phyloP scores from a whole-genome alignment of 2,329 filamentous ascomycete species.

The Monosporascus sp. region DNA sequence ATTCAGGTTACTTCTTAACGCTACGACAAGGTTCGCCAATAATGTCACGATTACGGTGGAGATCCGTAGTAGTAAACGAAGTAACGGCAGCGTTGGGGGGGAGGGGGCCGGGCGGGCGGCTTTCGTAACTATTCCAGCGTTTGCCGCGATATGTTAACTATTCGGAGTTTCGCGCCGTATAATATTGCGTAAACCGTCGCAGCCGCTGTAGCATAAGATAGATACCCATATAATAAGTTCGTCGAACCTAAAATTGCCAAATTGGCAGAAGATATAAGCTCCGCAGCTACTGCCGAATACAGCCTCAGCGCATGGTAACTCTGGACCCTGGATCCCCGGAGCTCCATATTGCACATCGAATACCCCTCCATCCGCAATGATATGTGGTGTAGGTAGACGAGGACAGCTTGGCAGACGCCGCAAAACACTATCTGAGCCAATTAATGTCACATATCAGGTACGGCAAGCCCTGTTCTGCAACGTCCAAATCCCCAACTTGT shows the following conservation, averaged over 20 bases:
- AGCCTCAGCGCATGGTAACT: background rate
- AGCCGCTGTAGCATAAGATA: too few species aligned
- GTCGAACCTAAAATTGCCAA: too few species aligned
- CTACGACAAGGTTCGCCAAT: too few species aligned
- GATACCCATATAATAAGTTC: background rate
- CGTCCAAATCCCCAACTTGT: background rate
- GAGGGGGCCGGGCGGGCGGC: too few species aligned
- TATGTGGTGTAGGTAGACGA: background rate
- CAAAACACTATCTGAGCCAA: background rate
- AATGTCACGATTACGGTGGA: too few species aligned
- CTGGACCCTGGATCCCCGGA: background rate
- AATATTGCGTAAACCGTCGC: too few species aligned
- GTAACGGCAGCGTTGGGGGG: too few species aligned
- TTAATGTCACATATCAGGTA: background rate
- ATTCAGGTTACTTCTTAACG: too few species aligned
- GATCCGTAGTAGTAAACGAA: too few species aligned
- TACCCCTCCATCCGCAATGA: background rate
- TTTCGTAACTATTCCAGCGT: too few species aligned
- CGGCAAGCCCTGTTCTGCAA: background rate
- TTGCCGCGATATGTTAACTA: too few species aligned
- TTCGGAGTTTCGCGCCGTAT: too few species aligned
- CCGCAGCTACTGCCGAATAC: background rate
- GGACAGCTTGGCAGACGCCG: background rate
- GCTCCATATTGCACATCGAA: background rate
- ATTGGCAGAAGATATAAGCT: background rate